A percentile compares a stretch with the other conserved stretches of the same genome.
These are phyloP conservation scores for Kwoniella sp. DNA, from an alignment of 768 basidiomycete species.

Conservation along the genomic window DNA sequence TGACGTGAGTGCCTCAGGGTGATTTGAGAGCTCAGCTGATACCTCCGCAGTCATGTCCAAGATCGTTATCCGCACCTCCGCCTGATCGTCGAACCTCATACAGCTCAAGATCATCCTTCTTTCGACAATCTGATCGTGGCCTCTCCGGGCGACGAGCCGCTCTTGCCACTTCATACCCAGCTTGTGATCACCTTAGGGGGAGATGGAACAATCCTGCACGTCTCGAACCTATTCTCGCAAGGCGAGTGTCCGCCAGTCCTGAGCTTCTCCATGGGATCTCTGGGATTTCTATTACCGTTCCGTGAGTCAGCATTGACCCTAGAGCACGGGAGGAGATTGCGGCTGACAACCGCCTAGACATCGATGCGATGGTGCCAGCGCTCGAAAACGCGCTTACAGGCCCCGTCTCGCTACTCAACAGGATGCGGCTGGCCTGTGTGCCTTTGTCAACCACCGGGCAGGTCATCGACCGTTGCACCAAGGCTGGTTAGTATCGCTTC, in stretches of 20 bases:
- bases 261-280: constrained; percentile 86
- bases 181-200: constrained; percentile 88
- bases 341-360: constrained; percentile 57
- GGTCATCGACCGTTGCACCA: constrained; percentile 20
- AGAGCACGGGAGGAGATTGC: not conserved
- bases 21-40: too few relatives aligned
- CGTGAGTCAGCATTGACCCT: constrained; percentile 57
- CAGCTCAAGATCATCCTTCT: constrained; percentile 26
- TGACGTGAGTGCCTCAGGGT: constrained; percentile 22
- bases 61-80: constrained; percentile 20
- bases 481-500: constrained; percentile 24
- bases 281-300: constrained; percentile 90
- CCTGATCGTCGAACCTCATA: constrained; percentile 39
- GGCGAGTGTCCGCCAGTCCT: constrained; percentile 90
- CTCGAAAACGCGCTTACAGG: constrained; percentile 73
- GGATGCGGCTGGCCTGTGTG: constrained; percentile 80
- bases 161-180: constrained; percentile 56
- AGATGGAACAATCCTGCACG: constrained; percentile 90
- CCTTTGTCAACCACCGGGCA: constrained; percentile 19
- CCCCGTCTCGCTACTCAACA: constrained; percentile 72
- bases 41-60: constrained; percentile 20
- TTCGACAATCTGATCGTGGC: constrained; percentile 21
- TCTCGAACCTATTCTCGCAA: constrained; percentile 80
- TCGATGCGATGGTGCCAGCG: constrained; percentile 78
- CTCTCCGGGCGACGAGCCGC: constrained; percentile 20